These are phyloP conservation scores for Rhizophagus clarus DNA, from an alignment of 192 early-diverging fungal species.

Conservation along the genomic window DNA sequence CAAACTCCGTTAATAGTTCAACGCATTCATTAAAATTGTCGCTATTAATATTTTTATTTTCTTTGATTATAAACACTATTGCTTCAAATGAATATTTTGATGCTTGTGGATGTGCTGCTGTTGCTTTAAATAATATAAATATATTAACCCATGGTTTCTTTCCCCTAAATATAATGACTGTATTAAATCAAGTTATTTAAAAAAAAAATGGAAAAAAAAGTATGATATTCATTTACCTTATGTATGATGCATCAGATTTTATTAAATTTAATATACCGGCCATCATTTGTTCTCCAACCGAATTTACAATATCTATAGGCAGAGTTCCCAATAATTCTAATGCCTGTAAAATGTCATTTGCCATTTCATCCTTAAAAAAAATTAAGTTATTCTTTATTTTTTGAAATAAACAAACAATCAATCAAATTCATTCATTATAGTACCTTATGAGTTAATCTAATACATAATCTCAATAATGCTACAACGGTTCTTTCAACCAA, in stretches of 20 bases:
- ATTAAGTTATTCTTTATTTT: no score
- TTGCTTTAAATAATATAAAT: slow-evolving; percentile 55
- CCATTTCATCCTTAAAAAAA: slow-evolving; percentile 53
- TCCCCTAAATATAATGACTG: slow-evolving; percentile 32
- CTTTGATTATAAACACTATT: slow-evolving; percentile 57
- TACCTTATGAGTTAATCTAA: slow-evolving; percentile 69
- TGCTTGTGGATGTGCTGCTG: slow-evolving; percentile 62
- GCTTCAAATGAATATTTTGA: slow-evolving; percentile 66
- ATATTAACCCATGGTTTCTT: slow-evolving; percentile 53
- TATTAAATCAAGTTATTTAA: background rate
- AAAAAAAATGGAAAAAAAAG: background rate
- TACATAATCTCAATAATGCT: slow-evolving; percentile 69
- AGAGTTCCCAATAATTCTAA: slow-evolving; percentile 58
- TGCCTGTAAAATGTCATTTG: slow-evolving; percentile 50
- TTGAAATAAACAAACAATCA: no score
- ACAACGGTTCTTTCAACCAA: slow-evolving; percentile 80
- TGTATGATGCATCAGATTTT: slow-evolving; percentile 54
- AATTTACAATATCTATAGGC: slow-evolving; percentile 59
- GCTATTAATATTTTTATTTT: slow-evolving; percentile 49
- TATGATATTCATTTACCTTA: slow-evolving; percentile 37
- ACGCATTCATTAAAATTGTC: slow-evolving; percentile 79
- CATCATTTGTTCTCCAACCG: slow-evolving; percentile 78
- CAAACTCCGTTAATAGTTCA: slow-evolving; percentile 67
- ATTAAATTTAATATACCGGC: slow-evolving; percentile 70
- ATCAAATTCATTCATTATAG: slow-evolving; percentile 31